These are phyloP conservation scores for Trichoderma atroviride DNA, from an alignment of 2,329 filamentous ascomycete species.

Conservation along the genomic window DNA sequence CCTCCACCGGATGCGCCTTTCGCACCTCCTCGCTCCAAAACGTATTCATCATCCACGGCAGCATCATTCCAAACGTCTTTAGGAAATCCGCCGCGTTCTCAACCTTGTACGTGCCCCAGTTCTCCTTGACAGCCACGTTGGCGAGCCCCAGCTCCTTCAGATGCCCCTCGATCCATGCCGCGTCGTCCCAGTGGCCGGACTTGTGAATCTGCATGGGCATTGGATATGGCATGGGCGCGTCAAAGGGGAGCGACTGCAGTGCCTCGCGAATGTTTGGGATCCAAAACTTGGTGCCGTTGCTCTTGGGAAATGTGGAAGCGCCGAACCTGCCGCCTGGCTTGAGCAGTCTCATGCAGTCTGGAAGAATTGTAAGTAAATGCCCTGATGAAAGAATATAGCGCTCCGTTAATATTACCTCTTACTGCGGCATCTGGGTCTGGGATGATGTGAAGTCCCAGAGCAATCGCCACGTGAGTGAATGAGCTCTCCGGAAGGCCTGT, in stretches of 20 bases:
- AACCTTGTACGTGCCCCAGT: constrained; percentile 36
- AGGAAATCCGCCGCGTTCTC: constrained; percentile 43
- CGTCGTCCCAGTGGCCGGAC: constrained; percentile 45
- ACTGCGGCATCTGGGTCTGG: constrained; percentile 43
- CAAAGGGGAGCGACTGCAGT: constrained; percentile 46
- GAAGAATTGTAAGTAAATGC: not conserved
- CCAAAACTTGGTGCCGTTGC: constrained; percentile 41
- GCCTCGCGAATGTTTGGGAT: constrained; percentile 42
- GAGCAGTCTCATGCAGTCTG: constrained; percentile 45
- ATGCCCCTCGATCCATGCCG: constrained; percentile 43
- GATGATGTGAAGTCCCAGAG: constrained; percentile 52
- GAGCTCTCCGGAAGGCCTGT: constrained; percentile 44
- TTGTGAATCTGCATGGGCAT: constrained; percentile 46
- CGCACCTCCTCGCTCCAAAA: constrained; percentile 47
- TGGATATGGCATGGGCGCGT: constrained; percentile 40
- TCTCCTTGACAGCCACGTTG: constrained; percentile 42
- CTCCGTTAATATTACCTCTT: constrained; percentile 31
- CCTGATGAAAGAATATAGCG: not conserved
- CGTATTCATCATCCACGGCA: constrained; percentile 42
- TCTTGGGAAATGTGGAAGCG: constrained; percentile 42
- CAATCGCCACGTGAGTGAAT: constrained; percentile 50
- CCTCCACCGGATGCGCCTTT: constrained; percentile 40
- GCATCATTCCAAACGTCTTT: constrained; percentile 42
- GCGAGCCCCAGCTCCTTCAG: constrained; percentile 42
- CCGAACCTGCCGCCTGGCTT: constrained; percentile 45